phyloP scores from a whole-genome alignment of 306 rosid genomes.

The Prunus campanulata region DNA sequence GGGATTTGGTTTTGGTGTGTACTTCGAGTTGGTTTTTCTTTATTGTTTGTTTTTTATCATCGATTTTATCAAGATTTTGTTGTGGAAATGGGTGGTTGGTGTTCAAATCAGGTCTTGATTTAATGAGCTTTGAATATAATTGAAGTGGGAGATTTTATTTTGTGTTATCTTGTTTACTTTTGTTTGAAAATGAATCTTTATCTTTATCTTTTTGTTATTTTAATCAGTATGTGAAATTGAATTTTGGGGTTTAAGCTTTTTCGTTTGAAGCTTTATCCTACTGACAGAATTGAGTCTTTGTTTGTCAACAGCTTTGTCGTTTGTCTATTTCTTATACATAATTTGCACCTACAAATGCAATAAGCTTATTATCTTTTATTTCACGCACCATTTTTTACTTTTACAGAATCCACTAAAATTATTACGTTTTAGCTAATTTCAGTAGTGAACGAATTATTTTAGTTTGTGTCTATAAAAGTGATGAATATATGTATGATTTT shows the following conservation, averaged over 20 bases:
- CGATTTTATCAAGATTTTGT: slow-evolving; percentile 18
- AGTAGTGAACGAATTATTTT: not conserved
- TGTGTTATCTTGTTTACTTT: slow-evolving; percentile 2
- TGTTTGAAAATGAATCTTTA: slow-evolving; percentile 1
- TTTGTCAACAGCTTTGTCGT: slow-evolving; percentile 1
- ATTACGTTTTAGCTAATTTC: not conserved
- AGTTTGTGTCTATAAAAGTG: not conserved
- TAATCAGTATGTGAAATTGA: not conserved
- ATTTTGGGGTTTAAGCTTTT: slow-evolving; percentile 29
- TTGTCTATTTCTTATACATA: not conserved
- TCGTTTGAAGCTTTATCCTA: slow-evolving; percentile 4
- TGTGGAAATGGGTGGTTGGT: not conserved
- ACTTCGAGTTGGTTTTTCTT: slow-evolving; percentile 20
- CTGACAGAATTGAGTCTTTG: slow-evolving; percentile 16
- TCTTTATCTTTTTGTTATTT: slow-evolving; percentile 5
- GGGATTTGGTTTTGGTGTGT: slow-evolving; percentile 17
- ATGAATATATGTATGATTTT: not conserved
- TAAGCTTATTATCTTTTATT: not conserved
- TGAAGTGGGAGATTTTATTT: not conserved
- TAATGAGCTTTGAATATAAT: slow-evolving; percentile 5
- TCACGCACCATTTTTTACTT: not conserved
- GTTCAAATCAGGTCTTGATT: slow-evolving; percentile 20
- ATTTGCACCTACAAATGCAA: not conserved
- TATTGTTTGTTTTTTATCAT: slow-evolving; percentile 22
- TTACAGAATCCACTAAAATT: not conserved